Conservation (phyloP, 108 stramenopile genomes). For the Skeletonema potamos region DNA sequence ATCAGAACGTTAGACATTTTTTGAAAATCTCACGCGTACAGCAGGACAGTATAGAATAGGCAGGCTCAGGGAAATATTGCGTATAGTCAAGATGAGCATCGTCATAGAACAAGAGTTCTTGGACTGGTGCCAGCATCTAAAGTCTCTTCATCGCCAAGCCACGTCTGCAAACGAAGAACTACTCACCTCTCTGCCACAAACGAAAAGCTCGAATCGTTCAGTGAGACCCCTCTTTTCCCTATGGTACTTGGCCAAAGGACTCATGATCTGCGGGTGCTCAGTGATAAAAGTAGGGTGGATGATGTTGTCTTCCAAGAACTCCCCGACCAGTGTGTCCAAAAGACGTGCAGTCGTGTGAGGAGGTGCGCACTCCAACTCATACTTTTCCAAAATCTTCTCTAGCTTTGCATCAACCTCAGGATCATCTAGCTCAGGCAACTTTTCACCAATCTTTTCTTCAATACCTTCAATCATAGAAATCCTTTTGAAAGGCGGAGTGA, state of each 20-base stretch:
- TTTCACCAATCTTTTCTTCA: constrained; percentile 84
- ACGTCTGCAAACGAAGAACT: not conserved
- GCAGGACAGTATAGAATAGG: not conserved
- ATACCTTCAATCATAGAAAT: constrained; percentile 97
- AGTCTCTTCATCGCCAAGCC: constrained; percentile 36
- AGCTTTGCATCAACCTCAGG: constrained; percentile 85
- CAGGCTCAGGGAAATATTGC: constrained; percentile 13
- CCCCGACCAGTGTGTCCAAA: constrained; percentile 96
- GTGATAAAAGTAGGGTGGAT: constrained; percentile 89
- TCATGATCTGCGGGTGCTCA: constrained; percentile 99
- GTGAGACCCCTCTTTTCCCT: constrained; percentile 92
- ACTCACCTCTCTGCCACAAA: constrained; percentile 93
- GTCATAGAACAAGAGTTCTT: constrained; percentile 37
- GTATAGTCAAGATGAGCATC: constrained; percentile 46
- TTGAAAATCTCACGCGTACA: not conserved
- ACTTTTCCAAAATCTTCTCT: constrained; percentile 67
- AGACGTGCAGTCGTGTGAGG: constrained; percentile 96
- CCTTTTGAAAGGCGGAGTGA: constrained; percentile 97
- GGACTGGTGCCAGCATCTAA: constrained; percentile 48
- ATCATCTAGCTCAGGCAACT: constrained; percentile 86
- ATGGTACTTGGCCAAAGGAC: constrained; percentile 98
- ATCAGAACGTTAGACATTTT: not conserved
- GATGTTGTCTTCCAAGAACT: constrained; percentile 93
- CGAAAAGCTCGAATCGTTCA: constrained; percentile 99
- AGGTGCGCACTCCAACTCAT: constrained; percentile 86